phyloP scores from a whole-genome alignment of 2,329 filamentous ascomycete genomes.

The Cercospora zeina region DNA sequence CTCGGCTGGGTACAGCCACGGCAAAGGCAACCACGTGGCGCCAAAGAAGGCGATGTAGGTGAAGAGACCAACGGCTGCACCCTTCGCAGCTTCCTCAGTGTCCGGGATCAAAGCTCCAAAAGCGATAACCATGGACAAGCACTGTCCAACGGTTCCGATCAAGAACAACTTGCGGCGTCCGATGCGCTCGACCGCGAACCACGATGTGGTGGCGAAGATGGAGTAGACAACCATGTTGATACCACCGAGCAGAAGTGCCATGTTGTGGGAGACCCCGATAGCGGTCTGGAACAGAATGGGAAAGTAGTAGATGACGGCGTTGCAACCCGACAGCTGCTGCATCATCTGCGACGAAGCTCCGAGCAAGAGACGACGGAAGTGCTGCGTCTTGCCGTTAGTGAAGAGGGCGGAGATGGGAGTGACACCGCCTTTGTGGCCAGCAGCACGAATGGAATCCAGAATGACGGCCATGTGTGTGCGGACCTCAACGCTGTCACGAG shows the following conservation, averaged over 20 bases:
- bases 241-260: conserved; percentile 49
- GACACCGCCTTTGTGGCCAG: conserved; percentile 41
- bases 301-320: conserved; percentile 50
- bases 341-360: conserved; percentile 62
- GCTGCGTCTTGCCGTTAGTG: conserved; percentile 64
- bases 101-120: conserved; percentile 47
- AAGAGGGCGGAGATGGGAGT: conserved; percentile 56
- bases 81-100: conserved; percentile 43
- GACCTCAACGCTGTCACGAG: conserved; percentile 58
- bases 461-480: conserved; percentile 48
- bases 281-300: conserved; percentile 49
- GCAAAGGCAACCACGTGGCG: conserved; percentile 49
- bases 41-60: conserved; percentile 70
- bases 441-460: conserved; percentile 22
- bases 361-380: conserved; percentile 64
- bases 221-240: conserved; percentile 58
- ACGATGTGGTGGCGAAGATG: conserved; percentile 59
- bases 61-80: conserved; percentile 64
- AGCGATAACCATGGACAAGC: conserved; percentile 54
- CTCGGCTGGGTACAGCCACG: conserved; percentile 39
- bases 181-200: conserved; percentile 66
- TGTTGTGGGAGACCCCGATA: conserved; percentile 50
- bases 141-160: conserved; percentile 53
- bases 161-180: conserved; percentile 51
- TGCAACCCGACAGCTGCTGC: conserved; percentile 61